Evolutionary conservation across 495 filamentous ascomycete species (phyloP).

Genomic region (Platismatia glauca): DNA sequence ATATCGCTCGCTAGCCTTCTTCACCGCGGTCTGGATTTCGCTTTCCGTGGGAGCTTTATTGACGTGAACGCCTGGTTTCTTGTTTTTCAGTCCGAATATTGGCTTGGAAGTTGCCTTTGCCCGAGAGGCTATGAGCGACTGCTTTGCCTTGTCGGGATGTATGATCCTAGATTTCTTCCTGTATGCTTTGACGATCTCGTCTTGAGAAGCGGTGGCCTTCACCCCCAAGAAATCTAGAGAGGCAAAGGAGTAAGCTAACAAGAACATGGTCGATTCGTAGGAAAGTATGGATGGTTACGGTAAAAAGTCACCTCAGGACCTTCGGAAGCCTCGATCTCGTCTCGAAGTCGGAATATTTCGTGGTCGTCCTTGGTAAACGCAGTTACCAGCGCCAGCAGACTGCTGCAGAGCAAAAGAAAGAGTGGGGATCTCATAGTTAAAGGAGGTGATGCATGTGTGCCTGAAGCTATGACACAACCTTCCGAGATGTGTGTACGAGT

Average conservation of each 20-base stretch:
- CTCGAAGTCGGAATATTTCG: conserved; percentile 90
- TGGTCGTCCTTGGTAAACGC: conserved; percentile 47
- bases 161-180: conserved; percentile 71
- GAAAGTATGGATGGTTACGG: conserved; percentile 32
- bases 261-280: not conserved
- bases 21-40: conserved; percentile 66
- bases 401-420: conserved; percentile 7
- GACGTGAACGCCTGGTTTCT: conserved; percentile 56
- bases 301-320: conserved; percentile 85
- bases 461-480: conserved; percentile 4
- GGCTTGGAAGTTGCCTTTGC: conserved; percentile 48
- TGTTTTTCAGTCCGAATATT: conserved; percentile 42
- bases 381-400: conserved; percentile 11
- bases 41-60: conserved; percentile 59
- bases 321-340: conserved; percentile 71
- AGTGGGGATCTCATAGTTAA: conserved; percentile 13
- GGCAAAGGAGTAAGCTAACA: conserved; percentile 6
- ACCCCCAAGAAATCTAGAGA: conserved; percentile 69
- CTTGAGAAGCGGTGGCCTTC: conserved; percentile 60
- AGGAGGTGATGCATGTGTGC: conserved; percentile 12
- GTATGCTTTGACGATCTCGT: conserved; percentile 90
- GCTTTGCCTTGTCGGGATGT: conserved; percentile 93
- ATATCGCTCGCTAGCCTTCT: conserved; percentile 70
- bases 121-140: conserved; percentile 65
- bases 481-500: not conserved